phyloP scores from a whole-genome alignment of 176 grass and related monocot genomes.

The Aegilops tauschii region DNA sequence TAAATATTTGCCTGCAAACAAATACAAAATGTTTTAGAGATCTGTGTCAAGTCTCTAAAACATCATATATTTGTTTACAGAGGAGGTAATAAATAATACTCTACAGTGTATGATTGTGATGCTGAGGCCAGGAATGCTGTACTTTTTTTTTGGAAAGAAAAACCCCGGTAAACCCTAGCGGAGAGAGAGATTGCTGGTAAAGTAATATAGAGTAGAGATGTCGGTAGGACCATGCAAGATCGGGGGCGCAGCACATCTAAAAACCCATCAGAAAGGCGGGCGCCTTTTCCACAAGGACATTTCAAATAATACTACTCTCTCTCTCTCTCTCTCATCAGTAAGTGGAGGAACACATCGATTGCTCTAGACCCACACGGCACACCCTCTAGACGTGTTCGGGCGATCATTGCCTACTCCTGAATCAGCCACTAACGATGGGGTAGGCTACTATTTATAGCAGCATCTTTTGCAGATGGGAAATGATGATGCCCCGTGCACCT shows the following conservation, averaged over 20 bases:
- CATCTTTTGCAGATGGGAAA: conserved; percentile 26
- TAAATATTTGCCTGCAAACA: too few species aligned
- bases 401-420: conserved; percentile 51
- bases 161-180: background rate
- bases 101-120: too few species aligned
- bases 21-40: too few species aligned
- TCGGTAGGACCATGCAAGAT: conserved; percentile 28
- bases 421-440: conserved; percentile 22
- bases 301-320: background rate
- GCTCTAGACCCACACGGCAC: background rate
- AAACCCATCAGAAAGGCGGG: conserved; percentile 43
- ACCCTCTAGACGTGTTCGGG: background rate
- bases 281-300: conserved; percentile 39
- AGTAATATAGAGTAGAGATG: background rate
- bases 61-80: too few species aligned
- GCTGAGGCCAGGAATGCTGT: too few species aligned
- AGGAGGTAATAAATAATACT: too few species aligned
- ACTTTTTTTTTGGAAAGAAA: too few species aligned
- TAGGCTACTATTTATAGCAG: conserved; percentile 7
- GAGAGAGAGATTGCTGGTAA: conserved; percentile 4
- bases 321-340: background rate
- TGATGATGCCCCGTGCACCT: conserved; percentile 16
- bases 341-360: conserved; percentile 47
- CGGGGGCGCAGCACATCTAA: conserved; percentile 33
- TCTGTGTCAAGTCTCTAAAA: too few species aligned